Evolutionary conservation across 2,329 filamentous ascomycete species (phyloP), one percentile per base, ranked within the genome.

Genomic region (Venturia effusa): DNA sequence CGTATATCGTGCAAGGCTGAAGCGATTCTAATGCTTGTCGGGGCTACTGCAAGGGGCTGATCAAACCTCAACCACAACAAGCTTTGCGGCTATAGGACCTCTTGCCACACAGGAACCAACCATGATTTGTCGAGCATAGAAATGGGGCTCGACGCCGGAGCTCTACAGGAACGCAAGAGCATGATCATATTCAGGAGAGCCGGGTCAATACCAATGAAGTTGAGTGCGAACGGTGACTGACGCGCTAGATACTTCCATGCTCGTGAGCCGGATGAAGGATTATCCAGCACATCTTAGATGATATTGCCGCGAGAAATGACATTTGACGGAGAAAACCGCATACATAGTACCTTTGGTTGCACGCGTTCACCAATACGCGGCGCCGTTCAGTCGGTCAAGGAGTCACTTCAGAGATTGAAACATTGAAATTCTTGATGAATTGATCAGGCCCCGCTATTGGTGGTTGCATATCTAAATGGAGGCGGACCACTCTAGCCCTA

Each of bases 61-160:
- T 55, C 48, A 19, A 32, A 32, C 30, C 17, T 3, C 17, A 34
- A 13, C 30, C 24, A 32, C 48, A 32, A 55, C 30, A 57, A 34
- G 51, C 51, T 57, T 57, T 57, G 15, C 51, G 51, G 51, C 27
- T 57, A 27, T 57, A 27, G 51, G 51, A 17, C 51, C 51, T 57
- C 51, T 34, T 32, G 22, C 48, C 7, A 54, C 4, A 30, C n/a
- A n/a, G n/a, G n/a, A n/a, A n/a, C n/a, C n/a, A n/a, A 39, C 37
- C 37, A 39, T 39, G 8, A 8, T 39, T 39, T 39, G 37, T 39
- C n/a, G n/a, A n/a, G n/a, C n/a, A n/a, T n/a, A n/a, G 41, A 5
- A 39, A 39, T 45, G n/a, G 45, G 45, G 24, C 24, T 51, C n/a
- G n/a, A 6, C 24, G 8, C 45, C 48, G 24, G 30, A 54, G 2